phyloP scores from a whole-genome alignment of 2,329 filamentous ascomycete species.

The Podosphaera leucotricha region DNA sequence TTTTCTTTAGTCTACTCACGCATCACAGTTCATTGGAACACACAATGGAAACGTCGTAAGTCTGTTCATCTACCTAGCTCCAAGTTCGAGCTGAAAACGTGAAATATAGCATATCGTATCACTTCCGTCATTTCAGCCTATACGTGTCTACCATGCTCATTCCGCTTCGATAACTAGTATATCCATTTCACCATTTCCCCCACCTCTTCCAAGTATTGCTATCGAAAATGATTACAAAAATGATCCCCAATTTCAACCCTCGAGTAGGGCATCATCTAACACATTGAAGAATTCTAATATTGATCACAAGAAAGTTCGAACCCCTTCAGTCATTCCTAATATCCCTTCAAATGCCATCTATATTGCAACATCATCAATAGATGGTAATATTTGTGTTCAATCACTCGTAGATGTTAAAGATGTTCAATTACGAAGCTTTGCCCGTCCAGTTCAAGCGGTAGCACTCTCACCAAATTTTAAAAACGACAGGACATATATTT shows the following conservation, averaged over 20 bases:
- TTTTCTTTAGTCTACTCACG: neutral
- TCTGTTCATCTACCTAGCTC: slow-evolving; percentile 4
- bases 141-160: slow-evolving; percentile 81
- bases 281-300: slow-evolving; percentile 24
- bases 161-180: slow-evolving; percentile 74
- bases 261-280: slow-evolving; percentile 17
- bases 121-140: slow-evolving; percentile 53
- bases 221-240: slow-evolving; percentile 17
- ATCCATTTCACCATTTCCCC: slow-evolving; percentile 71
- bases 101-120: slow-evolving; percentile 52
- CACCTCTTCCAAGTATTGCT: slow-evolving; percentile 23
- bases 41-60: slow-evolving; percentile 91
- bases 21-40: slow-evolving; percentile 56
- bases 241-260: slow-evolving; percentile 11
- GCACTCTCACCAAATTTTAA: slow-evolving; percentile 91
- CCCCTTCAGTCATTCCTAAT: slow-evolving; percentile 32
- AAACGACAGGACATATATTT: slow-evolving; percentile 69
- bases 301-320: slow-evolving; percentile 21
- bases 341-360: slow-evolving; percentile 78
- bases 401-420: slow-evolving; percentile 74
- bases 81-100: neutral
- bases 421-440: slow-evolving; percentile 79
- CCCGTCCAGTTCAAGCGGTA: slow-evolving; percentile 73
- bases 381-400: slow-evolving; percentile 84
- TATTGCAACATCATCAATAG: slow-evolving; percentile 80